Evolutionary conservation across 2,329 filamentous ascomycete species (phyloP).

Genomic region (Pseudocercospora crystallina): DNA sequence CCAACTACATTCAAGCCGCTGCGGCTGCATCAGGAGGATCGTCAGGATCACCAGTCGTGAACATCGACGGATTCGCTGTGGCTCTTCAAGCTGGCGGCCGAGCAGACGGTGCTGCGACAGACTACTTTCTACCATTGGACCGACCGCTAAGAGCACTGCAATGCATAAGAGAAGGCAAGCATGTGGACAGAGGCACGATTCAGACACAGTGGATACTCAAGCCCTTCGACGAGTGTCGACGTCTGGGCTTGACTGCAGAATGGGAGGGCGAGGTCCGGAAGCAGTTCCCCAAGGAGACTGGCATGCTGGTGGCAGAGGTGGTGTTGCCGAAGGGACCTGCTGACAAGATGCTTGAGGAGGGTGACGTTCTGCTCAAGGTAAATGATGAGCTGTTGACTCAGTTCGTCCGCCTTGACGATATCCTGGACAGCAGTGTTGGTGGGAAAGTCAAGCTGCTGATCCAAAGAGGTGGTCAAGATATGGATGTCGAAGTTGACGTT

Average conservation of each 20-base stretch:
- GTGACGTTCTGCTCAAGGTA: conserved; percentile 88
- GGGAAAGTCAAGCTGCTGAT: conserved; percentile 75
- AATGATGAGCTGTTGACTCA: conserved; percentile 92
- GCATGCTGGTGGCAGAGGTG: conserved; percentile 95
- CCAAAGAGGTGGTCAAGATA: conserved; percentile 82
- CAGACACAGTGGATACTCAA: conserved; percentile 97
- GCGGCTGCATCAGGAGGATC: conserved; percentile 95
- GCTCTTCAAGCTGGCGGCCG: conserved; percentile 92
- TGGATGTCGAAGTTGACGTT: conserved; percentile 80
- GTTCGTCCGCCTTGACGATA: conserved; percentile 87
- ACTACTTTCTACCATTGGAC: conserved; percentile 95
- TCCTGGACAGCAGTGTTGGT: conserved; percentile 84
- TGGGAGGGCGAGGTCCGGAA: conserved; percentile 85
- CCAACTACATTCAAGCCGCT: conserved; percentile 95
- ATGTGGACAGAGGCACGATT: conserved; percentile 88
- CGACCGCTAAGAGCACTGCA: conserved; percentile 82
- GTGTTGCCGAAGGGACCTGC: conserved; percentile 88
- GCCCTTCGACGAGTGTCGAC: conserved; percentile 93
- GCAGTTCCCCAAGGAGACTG: conserved; percentile 86
- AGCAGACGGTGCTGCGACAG: conserved; percentile 91
- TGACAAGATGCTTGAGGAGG: conserved; percentile 83
- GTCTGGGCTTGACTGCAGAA: conserved; percentile 77
- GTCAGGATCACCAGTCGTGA: conserved; percentile 97
- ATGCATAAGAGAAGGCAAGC: conserved; percentile 74
- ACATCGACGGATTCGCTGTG: conserved; percentile 87